Conservation (phyloP, 225 moss, liverwort and hornwort species). For the Sphagnum tenellum region DNA sequence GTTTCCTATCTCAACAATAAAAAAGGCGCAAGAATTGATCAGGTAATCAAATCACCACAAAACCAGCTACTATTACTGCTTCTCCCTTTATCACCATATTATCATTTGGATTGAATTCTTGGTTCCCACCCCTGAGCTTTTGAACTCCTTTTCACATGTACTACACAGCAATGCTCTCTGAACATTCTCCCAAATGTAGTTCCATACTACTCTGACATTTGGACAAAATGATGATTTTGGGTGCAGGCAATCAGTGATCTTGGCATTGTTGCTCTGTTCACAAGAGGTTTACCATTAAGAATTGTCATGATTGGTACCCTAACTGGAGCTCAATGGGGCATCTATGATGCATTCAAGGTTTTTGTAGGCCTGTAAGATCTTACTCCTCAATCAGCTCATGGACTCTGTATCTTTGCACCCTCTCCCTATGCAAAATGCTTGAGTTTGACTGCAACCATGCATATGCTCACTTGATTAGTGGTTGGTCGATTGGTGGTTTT, state of each 20-base stretch:
- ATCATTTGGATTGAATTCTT: too few relatives aligned
- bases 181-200: too few relatives aligned
- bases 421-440: not conserved
- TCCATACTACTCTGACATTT: too few relatives aligned
- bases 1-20: conserved; percentile 79
- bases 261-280: conserved; percentile 61
- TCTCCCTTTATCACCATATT: too few relatives aligned
- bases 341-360: conserved; percentile 65
- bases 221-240: not conserved
- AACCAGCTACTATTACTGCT: too few relatives aligned
- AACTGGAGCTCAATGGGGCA: conserved; percentile 91
- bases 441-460: not conserved
- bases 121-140: too few relatives aligned
- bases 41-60: conserved; percentile 20
- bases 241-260: conserved; percentile 54
- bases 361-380: conserved; percentile 37
- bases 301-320: conserved; percentile 91
- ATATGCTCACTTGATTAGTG: not conserved
- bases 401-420: not conserved
- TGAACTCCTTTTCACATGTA: too few relatives aligned
- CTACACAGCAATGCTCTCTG: too few relatives aligned
- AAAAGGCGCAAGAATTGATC: conserved; percentile 61
- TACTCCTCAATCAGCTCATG: too few relatives aligned
- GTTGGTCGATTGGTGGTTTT: not conserved
- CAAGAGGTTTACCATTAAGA: conserved; percentile 70